Evolutionary conservation across 805 yeast species (phyloP), one percentile per base, ranked within the genome.

Genomic region (Starmerella stellata): DNA sequence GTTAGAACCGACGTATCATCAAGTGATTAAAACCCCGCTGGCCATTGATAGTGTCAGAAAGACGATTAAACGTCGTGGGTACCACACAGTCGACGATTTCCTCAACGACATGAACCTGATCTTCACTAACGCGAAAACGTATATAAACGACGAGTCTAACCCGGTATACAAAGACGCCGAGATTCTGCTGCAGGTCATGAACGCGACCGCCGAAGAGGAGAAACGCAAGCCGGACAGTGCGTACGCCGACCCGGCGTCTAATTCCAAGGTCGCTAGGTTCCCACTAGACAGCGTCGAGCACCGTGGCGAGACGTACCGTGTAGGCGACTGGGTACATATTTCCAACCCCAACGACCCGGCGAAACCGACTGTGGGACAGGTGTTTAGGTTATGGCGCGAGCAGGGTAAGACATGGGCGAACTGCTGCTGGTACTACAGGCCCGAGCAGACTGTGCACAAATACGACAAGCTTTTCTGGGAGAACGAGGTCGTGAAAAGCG

Each of bases 401-500:
- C 92, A 83, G 46, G 92, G 85, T 39, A 74, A 75, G 51, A 70
- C 76, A 44, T 85, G 85, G 74, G 70, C 85, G 53, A 87, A 90
- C 55, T 93, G 81, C 30, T 90, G 96, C 63, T 90, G 96, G 98
- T 90, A 87, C 59, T 78, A 81, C 53, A 73, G 96, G 49, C 95
- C 98, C 1, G 96, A 90, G 57, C 95, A 92, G 66, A 90, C 98
- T 0, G 93, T 90, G 34, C 98, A 90, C 58, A 70, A 92, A 50
- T 77, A 68, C 33, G 96, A 90, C 59, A 67, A 94, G 52, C 61
- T 83, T 40, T 90, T 90, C 57, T 81, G 79, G 60, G 82, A 77
- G 49, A 83, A 90, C 55, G 98, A 90, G 61, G 96, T 90, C 27
- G 82, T 87, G 58, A 90, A 90, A 59, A 78, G 95, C 1, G 95